phyloP scores from a whole-genome alignment of 2,329 filamentous ascomycete genomes.

The Cercospora canescens region DNA sequence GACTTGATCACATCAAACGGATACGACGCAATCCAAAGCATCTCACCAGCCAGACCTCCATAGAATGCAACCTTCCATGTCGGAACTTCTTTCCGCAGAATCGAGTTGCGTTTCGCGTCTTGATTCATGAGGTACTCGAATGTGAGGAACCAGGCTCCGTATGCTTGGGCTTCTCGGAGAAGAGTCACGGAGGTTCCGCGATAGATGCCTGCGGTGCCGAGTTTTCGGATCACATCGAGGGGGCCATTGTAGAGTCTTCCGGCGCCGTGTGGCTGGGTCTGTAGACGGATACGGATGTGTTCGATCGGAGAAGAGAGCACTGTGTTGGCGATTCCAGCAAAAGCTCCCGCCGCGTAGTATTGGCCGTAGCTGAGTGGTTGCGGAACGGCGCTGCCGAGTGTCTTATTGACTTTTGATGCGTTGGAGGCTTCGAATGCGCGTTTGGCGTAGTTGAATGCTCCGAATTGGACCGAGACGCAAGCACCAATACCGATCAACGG shows the following conservation, averaged over 20 bases:
- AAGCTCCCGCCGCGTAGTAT: conserved; percentile 88
- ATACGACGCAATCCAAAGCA: conserved; percentile 89
- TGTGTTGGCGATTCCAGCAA: conserved; percentile 88
- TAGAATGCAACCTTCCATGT: conserved; percentile 87
- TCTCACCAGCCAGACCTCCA: conserved; percentile 90
- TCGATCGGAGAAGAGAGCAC: conserved; percentile 89
- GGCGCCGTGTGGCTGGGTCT: conserved; percentile 91
- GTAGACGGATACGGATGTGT: conserved; percentile 92
- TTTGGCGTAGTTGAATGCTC: conserved; percentile 89
- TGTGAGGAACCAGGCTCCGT: conserved; percentile 90
- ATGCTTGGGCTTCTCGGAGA: conserved; percentile 86
- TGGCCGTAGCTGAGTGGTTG: conserved; percentile 71
- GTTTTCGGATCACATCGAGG: conserved; percentile 84
- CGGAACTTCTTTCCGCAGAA: conserved; percentile 75
- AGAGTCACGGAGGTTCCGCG: conserved; percentile 85
- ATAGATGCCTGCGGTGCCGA: conserved; percentile 75
- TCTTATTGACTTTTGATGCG: conserved; percentile 38
- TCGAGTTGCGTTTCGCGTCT: conserved; percentile 75
- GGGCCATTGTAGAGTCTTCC: conserved; percentile 78
- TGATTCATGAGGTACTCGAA: conserved; percentile 97
- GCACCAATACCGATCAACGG: conserved; percentile 94
- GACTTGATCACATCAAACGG: conserved; percentile 98
- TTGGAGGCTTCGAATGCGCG: conserved; percentile 81
- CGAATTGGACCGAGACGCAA: conserved; percentile 95
- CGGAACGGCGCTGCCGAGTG: conserved; percentile 32